A percentile compares a stretch with the other conserved stretches of the same genome.
phyloP scores from a whole-genome alignment of 2,329 filamentous ascomycete genomes.

The Macrophomina tecta region DNA sequence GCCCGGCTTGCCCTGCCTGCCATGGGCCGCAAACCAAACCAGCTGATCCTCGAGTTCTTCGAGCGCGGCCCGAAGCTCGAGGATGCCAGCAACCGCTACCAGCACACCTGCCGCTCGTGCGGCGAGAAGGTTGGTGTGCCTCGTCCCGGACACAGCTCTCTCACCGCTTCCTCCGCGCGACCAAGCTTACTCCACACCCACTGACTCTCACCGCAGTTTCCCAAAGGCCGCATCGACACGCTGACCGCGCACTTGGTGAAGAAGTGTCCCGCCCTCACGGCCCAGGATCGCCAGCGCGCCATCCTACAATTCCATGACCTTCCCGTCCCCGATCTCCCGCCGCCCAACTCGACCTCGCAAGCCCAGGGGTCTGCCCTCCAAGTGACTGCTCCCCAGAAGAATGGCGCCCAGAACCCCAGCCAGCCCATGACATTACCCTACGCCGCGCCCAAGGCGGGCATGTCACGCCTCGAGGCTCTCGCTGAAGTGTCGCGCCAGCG shows the following conservation, averaged over 20 bases:
- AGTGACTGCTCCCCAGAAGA: constrained; percentile 29
- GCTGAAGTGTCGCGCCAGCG: constrained; percentile 83
- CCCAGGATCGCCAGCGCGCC: constrained; percentile 76
- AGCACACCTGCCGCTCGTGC: constrained; percentile 87
- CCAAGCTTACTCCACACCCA: constrained; percentile 25
- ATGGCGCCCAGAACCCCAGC: constrained; percentile 37
- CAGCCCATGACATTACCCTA: constrained; percentile 51
- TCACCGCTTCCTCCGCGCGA: constrained; percentile 26
- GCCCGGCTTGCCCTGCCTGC: not conserved
- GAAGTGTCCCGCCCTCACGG: constrained; percentile 80
- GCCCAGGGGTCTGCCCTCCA: constrained; percentile 31
- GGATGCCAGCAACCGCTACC: constrained; percentile 89
- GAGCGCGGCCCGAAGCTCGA: constrained; percentile 83
- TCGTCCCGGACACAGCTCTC: constrained; percentile 14
- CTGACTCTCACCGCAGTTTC: constrained; percentile 59
- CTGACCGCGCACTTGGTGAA: constrained; percentile 82
- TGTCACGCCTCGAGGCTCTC: constrained; percentile 83
- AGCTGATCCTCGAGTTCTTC: constrained; percentile 86
- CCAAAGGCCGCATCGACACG: constrained; percentile 86
- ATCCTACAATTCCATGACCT: constrained; percentile 75
- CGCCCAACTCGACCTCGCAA: constrained; percentile 34
- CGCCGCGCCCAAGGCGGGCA: constrained; percentile 60
- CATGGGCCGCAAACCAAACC: constrained; percentile 86
- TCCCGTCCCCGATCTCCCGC: constrained; percentile 63
- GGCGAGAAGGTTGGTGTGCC: constrained; percentile 66